A percentile compares a stretch with the other conserved stretches of the same genome.
phyloP scores from a whole-genome alignment of 2,329 filamentous ascomycete species.

The Fonsecaea nubica region DNA sequence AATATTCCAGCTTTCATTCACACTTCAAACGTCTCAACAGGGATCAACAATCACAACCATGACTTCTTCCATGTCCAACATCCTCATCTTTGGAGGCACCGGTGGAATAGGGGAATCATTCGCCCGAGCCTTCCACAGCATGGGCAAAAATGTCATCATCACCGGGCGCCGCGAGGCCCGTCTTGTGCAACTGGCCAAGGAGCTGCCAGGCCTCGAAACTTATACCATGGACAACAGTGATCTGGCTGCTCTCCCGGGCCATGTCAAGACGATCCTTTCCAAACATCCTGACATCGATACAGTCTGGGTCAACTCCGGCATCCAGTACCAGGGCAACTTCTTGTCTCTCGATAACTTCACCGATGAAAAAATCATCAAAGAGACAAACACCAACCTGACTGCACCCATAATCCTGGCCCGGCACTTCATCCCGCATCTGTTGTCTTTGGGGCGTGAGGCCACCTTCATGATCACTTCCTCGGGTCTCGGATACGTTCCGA shows the following conservation, averaged over 20 bases:
- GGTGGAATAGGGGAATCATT: slow-evolving; percentile 53
- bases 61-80: slow-evolving; percentile 34
- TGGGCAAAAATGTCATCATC: slow-evolving; percentile 42
- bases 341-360: slow-evolving; percentile 39
- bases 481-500: slow-evolving; percentile 43
- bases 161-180: slow-evolving; percentile 40
- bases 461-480: slow-evolving; percentile 44
- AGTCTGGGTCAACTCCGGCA: slow-evolving; percentile 45
- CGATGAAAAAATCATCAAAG: slow-evolving; percentile 36
- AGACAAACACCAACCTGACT: slow-evolving; percentile 43
- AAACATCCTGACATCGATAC: slow-evolving; percentile 44
- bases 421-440: slow-evolving; percentile 42
- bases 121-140: slow-evolving; percentile 39
- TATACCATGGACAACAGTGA: slow-evolving; percentile 40
- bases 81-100: slow-evolving; percentile 48
- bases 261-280: slow-evolving; percentile 36
- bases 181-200: slow-evolving; percentile 37
- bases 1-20: not conserved
- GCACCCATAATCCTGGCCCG: slow-evolving; percentile 43
- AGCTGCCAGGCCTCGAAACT: slow-evolving; percentile 44
- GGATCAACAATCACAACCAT: slow-evolving; percentile 9
- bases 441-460: slow-evolving; percentile 28
- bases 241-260: slow-evolving; percentile 29
- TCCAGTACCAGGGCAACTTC: slow-evolving; percentile 40
- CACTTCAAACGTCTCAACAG: not conserved